Percentiles rank a stretch among this genome's conserved stretches.
These are phyloP conservation scores for Podospora bellae-mahoneyi DNA, from an alignment of 495 filamentous ascomycete genomes.

Conservation along the genomic window DNA sequence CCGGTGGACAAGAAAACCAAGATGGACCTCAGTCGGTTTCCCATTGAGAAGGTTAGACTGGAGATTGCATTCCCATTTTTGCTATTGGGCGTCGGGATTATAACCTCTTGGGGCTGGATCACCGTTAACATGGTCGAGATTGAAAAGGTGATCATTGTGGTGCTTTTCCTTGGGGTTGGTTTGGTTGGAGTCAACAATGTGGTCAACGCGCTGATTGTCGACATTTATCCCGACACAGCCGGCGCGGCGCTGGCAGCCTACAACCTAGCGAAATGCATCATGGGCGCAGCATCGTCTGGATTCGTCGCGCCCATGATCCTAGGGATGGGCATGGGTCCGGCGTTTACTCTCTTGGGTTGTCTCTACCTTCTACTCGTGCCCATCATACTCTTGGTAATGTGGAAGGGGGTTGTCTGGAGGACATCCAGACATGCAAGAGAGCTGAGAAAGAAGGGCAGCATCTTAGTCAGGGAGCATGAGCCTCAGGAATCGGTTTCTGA, in stretches of 20 bases:
- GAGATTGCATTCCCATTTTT: constrained; percentile 53
- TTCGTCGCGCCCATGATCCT: constrained; percentile 63
- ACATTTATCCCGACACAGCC: constrained; percentile 59
- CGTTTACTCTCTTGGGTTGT: constrained; percentile 61
- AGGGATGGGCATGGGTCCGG: constrained; percentile 64
- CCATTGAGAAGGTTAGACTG: constrained; percentile 62
- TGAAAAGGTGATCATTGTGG: constrained; percentile 42
- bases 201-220: constrained; percentile 57
- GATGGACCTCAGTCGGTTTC: constrained; percentile 54
- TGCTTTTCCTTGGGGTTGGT: constrained; percentile 52
- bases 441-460: background rate
- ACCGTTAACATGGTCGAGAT: constrained; percentile 35
- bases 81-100: constrained; percentile 33
- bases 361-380: constrained; percentile 54
- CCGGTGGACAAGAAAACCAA: constrained; percentile 46
- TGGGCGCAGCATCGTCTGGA: constrained; percentile 65
- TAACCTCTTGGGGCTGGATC: constrained; percentile 59
- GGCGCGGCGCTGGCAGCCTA: constrained; percentile 67
- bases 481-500: background rate
- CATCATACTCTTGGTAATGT: constrained; percentile 45
- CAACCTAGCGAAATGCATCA: constrained; percentile 63
- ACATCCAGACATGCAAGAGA: background rate
- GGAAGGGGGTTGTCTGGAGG: constrained; percentile 41
- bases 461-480: background rate
- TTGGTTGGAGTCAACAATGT: constrained; percentile 51